Evolutionary conservation across 306 rosid genomes (phyloP).

Genomic region (Glycine soja): DNA sequence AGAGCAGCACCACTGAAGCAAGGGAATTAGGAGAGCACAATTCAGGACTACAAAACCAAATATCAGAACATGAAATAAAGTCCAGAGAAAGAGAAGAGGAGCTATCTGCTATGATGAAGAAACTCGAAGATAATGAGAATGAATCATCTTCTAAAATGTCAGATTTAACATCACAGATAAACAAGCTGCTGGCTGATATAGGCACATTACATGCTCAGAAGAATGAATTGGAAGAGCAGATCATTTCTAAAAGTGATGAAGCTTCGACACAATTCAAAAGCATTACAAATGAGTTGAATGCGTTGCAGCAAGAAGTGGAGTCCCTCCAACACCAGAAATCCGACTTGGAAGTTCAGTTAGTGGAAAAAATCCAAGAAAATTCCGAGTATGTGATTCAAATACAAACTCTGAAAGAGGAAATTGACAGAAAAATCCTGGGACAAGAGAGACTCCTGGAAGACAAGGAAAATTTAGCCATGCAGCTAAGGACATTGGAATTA

Average conservation of each 20-base stretch:
- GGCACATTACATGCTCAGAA: constrained; percentile 58
- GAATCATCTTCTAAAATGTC: constrained; percentile 60
- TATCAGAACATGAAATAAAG: constrained; percentile 61
- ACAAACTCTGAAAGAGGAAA: constrained; percentile 70
- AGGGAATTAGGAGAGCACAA: constrained; percentile 60
- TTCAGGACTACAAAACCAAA: constrained; percentile 50
- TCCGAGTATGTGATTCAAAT: constrained; percentile 60
- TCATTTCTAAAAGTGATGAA: constrained; percentile 59
- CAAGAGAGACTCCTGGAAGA: constrained; percentile 63
- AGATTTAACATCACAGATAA: constrained; percentile 64
- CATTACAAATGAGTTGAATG: constrained; percentile 60
- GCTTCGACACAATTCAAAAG: constrained; percentile 61
- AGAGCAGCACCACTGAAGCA: constrained; percentile 56
- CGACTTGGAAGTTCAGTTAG: constrained; percentile 67
- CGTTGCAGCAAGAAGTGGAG: constrained; percentile 68
- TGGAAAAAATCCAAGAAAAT: constrained; percentile 56
- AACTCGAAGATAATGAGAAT: constrained; percentile 63
- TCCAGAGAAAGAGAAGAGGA: constrained; percentile 66
- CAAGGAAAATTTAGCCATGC: constrained; percentile 55
- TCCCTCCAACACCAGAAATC: constrained; percentile 56
- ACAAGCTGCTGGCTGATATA: constrained; percentile 58
- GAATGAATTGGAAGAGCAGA: constrained; percentile 66
- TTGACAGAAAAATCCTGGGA: constrained; percentile 55
- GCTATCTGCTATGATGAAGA: constrained; percentile 58
- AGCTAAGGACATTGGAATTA: constrained; percentile 57